Evolutionary conservation across 805 yeast genomes (phyloP).

Genomic region (Diddensiella caesifluorescens): DNA sequence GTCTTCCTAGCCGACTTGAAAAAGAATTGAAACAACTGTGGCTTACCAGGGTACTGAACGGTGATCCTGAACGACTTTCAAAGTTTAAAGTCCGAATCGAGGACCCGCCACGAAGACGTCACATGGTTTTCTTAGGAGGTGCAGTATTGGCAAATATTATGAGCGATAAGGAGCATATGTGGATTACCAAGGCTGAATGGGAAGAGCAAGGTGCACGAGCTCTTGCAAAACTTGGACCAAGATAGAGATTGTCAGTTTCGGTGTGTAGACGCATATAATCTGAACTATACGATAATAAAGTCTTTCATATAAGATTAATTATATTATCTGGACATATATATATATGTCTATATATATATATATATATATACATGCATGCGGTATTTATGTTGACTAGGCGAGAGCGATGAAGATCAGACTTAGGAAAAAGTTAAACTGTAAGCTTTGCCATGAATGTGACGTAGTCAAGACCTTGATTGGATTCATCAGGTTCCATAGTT

Average conservation of each 20-base stretch:
- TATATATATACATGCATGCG: neutral
- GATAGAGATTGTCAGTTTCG: too few species aligned
- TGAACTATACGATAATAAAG: too few species aligned
- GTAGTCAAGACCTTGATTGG: conserved; percentile 29
- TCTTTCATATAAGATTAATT: too few species aligned
- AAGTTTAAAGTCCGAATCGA: conserved; percentile 95
- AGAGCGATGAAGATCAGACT: neutral
- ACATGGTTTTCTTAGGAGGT: conserved; percentile 98
- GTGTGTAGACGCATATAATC: too few species aligned
- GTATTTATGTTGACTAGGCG: neutral
- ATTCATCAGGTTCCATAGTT: conserved; percentile 27
- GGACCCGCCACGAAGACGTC: conserved; percentile 98
- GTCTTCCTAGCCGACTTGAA: conserved; percentile 90
- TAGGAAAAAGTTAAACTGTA: neutral
- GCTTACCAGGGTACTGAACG: conserved; percentile 81
- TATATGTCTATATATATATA: neutral
- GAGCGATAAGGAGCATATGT: conserved; percentile 98
- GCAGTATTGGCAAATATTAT: conserved; percentile 96
- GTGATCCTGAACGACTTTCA: conserved; percentile 72
- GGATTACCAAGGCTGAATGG: conserved; percentile 96
- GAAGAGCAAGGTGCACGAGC: conserved; percentile 90
- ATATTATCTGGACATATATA: neutral
- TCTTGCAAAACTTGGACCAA: conserved; percentile 84
- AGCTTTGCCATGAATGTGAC: conserved; percentile 31
- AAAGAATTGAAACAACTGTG: conserved; percentile 95